phyloP scores from a whole-genome alignment of 1,139 yeast genomes.

The Wickerhamomyces sp. region DNA sequence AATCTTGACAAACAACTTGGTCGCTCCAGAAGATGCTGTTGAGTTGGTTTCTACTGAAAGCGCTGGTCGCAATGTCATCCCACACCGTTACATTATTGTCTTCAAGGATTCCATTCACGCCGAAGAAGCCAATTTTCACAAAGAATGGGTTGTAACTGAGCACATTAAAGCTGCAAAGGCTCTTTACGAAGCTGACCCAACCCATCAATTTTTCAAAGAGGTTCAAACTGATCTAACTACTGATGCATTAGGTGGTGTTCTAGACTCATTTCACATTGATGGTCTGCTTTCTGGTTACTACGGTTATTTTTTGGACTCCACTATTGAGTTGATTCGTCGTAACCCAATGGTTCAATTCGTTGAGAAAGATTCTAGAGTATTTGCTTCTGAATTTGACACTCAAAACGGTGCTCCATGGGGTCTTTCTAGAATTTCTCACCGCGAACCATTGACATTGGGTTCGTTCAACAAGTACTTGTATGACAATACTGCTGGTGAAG shows the following conservation, averaged over 20 bases:
- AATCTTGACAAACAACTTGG: conserved; percentile 14
- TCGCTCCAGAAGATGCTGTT: conserved; percentile 30
- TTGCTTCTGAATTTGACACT: conserved; percentile 54
- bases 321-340: conserved; percentile 64
- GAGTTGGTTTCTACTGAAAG: conserved; percentile 38
- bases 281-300: conserved; percentile 56
- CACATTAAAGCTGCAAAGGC: conserved; percentile 24
- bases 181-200: conserved; percentile 20
- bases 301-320: conserved; percentile 69
- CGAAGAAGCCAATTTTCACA: conserved; percentile 55
- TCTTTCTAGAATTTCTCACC: conserved; percentile 88
- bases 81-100: conserved; percentile 74
- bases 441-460: conserved; percentile 68
- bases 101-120: conserved; percentile 57
- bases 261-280: conserved; percentile 60
- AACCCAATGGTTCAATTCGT: conserved; percentile 72
- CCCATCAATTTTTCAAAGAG: conserved; percentile 17
- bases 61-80: conserved; percentile 46
- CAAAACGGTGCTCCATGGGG: conserved; percentile 97
- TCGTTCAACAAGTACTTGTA: conserved; percentile 82
- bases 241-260: conserved; percentile 47
- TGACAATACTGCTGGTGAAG: conserved; percentile 83
- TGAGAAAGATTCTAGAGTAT: conserved; percentile 76
- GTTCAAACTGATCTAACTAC: conserved; percentile 17
- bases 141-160: conserved; percentile 45